Base-by-base conservation (phyloP, 164 flowering plant genomes). In the Warburgia ugandensis region DNA sequence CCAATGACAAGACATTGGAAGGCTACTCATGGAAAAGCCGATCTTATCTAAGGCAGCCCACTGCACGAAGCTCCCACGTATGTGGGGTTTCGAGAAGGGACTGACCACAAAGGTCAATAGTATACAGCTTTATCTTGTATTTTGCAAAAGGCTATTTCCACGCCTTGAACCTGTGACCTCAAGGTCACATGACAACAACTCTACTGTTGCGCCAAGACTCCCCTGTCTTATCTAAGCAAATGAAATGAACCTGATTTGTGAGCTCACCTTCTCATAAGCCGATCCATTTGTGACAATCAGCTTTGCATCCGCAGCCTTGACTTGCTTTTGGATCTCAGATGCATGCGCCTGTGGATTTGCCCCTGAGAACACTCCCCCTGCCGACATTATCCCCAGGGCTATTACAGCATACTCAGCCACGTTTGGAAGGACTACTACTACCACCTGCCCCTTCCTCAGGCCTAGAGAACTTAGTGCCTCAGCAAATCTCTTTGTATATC, bases 361-460 rank as follows among this genome's bases (percentile, higher is more conserved):
- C 6, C 97, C 96, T 0, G 99, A 89, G 56, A 94, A 89, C 4
- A 94, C 83, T 8, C 94, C 92, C 4, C 99, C 96, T 9, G 97
- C 80, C 3, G 87, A 74, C 97, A 94, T 94, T 21, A 94, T 84
- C 21, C 97, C 99, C 0, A 94, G 74, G 20, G 86, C 88, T 22
- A 94, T 64, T 32, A 78, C 68, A 14, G 75, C 77, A 54, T 94
- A 94, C 62, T 94, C 99, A 0, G 79, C 86, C 42, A 86, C 68
- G 55, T 94, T 94, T 0, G 99, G 97, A 20, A 94, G 90, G 17
- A 74, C 69, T 32, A 94, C 96, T 40, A 89, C 66, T 60, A 86
- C 96, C 13, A 89, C 94, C 4, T 56, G 37, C 9, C 95, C 97
- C 36, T 78, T 94, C 63, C 80, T 76, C 12, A 86, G 65, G 4